Conservation (phyloP, 2,329 filamentous ascomycete genomes). For the Beauveria medogensis region DNA sequence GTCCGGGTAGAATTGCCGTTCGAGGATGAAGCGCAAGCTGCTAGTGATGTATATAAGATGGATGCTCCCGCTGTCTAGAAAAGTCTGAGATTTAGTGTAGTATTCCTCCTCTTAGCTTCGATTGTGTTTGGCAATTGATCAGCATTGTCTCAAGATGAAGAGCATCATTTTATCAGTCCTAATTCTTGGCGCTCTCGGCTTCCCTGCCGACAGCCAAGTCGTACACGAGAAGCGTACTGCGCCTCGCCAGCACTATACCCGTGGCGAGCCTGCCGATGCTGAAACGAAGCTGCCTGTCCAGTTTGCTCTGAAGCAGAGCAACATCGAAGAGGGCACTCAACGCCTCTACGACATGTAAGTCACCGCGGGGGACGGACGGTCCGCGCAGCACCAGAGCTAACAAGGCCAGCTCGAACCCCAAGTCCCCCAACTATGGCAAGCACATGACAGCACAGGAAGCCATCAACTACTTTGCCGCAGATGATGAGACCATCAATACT, state of each 20-base stretch:
- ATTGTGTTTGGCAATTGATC: neutral
- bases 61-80: neutral
- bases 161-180: constrained; percentile 1
- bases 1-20: neutral
- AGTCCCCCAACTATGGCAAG: constrained; percentile 34
- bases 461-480: constrained; percentile 33
- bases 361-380: no score
- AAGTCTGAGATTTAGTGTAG: neutral
- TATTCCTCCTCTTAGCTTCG: neutral
- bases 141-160: neutral
- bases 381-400: neutral
- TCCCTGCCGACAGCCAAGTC: constrained; percentile 8
- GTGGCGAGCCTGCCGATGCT: constrained; percentile 10
- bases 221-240: constrained; percentile 13
- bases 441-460: constrained; percentile 38
- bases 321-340: constrained; percentile 34
- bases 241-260: constrained; percentile 5
- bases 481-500: constrained; percentile 35
- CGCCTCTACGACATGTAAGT: constrained; percentile 30
- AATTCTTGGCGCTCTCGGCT: constrained; percentile 1
- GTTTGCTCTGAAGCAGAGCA: constrained; percentile 37
- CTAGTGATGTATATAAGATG: neutral
- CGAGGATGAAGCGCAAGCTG: neutral
- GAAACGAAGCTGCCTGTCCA: constrained; percentile 23
- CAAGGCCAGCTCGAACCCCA: constrained; percentile 25